Evolutionary conservation across 1,284 basidiomycete genomes (phyloP), one percentile per base, ranked within the genome.

Genomic region (Taiwanofungus camphoratus): DNA sequence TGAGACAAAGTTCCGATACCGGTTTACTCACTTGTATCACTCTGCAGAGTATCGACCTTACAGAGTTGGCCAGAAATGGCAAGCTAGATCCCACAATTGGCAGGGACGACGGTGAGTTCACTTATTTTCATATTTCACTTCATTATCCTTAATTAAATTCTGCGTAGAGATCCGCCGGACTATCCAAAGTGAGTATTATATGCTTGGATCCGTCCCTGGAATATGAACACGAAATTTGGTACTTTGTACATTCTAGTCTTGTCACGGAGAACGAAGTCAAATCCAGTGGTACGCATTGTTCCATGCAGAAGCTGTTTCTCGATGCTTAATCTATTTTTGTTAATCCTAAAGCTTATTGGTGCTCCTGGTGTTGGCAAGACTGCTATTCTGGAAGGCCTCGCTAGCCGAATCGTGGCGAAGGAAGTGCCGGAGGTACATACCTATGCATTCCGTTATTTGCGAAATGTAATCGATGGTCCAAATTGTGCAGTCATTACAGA

Each of bases 21-120:
- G 18, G 7, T 23, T 21, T 32, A 26, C 37, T 41, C 19, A 41
- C 29, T 24, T 32, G 35, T 37, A 33, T 9, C 37, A 16, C 9
- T 41, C 8, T 26, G 4, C 52, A 90, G 81, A 88, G 87, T 44
- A 70, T 87, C 5, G 92, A 95, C 58, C 64, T 95, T 23, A 95
- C 91, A 0, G 81, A 89, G 53, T 68, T 92, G 50, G 92, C 92
- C 2, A 76, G 69, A 51, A 70, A 86, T 38, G 92, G 92, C 26
- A 92, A 92, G 60, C 71, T 95, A 4, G 92, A 95, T 62, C 92
- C 92, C 1, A 84, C 83, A 6, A 94, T 95, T 60, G 92, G 92
- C 2, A 69, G 91, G 53, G 90, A 92, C 54, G 87, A 92, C 67
- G 86, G 83, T 73, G 45, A 20, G 67, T 52, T 42, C n/a, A n/a